These are phyloP conservation scores for Nematodospora anomalae DNA, from an alignment of 1,139 yeast species.

Conservation along the genomic window DNA sequence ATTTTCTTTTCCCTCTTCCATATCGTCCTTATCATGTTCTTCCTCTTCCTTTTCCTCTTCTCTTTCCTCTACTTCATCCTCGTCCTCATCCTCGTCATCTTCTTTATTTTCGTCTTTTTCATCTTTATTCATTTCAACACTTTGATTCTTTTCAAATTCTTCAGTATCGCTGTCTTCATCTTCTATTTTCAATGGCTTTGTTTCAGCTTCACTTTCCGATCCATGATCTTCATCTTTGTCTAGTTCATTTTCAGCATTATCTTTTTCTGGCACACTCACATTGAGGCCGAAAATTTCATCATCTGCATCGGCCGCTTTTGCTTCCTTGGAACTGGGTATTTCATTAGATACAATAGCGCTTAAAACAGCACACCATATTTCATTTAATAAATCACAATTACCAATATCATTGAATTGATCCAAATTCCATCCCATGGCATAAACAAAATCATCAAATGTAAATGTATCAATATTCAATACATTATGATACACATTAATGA, in stretches of 20 bases:
- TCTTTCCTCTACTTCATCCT: neutral
- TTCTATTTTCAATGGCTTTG: conserved; percentile 12
- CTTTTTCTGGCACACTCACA: conserved; percentile 42
- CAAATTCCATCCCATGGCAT: conserved; percentile 58
- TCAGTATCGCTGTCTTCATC: conserved; percentile 13
- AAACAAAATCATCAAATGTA: conserved; percentile 76
- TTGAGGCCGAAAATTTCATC: conserved; percentile 38
- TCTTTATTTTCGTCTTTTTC: conserved; percentile 13
- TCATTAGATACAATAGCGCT: conserved; percentile 45
- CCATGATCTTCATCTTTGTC: conserved; percentile 23
- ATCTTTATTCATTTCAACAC: conserved; percentile 7
- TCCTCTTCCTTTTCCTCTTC: conserved; percentile 23
- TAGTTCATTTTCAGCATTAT: conserved; percentile 15
- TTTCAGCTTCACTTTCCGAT: conserved; percentile 24
- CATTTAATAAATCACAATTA: conserved; percentile 58
- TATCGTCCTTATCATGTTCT: conserved; percentile 29
- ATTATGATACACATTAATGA: conserved; percentile 67
- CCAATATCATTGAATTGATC: conserved; percentile 45
- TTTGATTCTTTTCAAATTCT: conserved; percentile 11
- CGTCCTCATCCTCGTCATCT: conserved; percentile 14
- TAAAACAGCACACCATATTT: conserved; percentile 67
- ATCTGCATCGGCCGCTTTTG: conserved; percentile 23
- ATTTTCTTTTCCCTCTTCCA: conserved; percentile 23
- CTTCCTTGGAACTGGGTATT: conserved; percentile 26
- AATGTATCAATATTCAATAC: conserved; percentile 68